A percentile compares a stretch with the other conserved stretches of the same genome.
phyloP scores from a whole-genome alignment of 768 basidiomycete species.

The Strobilomyces echinocephalus region DNA sequence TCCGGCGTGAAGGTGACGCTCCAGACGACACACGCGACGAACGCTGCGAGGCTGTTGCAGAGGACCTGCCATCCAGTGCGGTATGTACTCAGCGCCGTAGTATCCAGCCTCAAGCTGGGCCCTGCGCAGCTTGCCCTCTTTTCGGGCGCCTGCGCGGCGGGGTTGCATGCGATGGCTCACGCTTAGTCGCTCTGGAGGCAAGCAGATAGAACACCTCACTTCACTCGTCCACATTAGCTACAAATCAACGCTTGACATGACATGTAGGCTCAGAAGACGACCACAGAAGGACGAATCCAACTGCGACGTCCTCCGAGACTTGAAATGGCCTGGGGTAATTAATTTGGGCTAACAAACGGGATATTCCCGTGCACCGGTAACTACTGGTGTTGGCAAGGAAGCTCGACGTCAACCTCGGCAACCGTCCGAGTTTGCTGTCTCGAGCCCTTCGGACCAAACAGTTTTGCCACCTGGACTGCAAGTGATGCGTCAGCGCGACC shows the following conservation, averaged over 20 bases:
- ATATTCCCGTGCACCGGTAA: conserved; percentile 21
- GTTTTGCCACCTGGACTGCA: conserved; percentile 11
- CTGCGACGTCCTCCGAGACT: conserved; percentile 23
- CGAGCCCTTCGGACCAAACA: conserved; percentile 7
- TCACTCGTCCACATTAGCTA: conserved; percentile 13
- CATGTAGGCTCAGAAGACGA: conserved; percentile 27
- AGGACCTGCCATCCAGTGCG: conserved; percentile 78
- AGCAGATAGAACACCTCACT: conserved; percentile 66
- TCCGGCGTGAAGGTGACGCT: conserved; percentile 50
- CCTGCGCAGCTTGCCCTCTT: conserved; percentile 74
- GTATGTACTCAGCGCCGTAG: conserved; percentile 67
- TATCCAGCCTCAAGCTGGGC: conserved; percentile 74
- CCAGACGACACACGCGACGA: conserved; percentile 61
- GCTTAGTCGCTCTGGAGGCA: conserved; percentile 81
- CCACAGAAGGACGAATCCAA: conserved; percentile 2
- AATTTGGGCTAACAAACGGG: conserved; percentile 30
- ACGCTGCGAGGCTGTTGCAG: conserved; percentile 68
- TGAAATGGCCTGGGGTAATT: conserved; percentile 35
- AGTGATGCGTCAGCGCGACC: background rate
- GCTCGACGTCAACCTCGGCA: conserved; percentile 3
- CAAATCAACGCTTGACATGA: conserved; percentile 33
- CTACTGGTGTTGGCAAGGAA: conserved; percentile 10
- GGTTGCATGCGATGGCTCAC: conserved; percentile 33
- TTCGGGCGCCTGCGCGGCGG: background rate
- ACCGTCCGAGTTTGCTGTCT: background rate